A percentile compares a stretch with the other conserved stretches of the same genome.
These are phyloP conservation scores for Metschnikowia gelsemii DNA, from an alignment of 805 yeast species.

Conservation along the genomic window DNA sequence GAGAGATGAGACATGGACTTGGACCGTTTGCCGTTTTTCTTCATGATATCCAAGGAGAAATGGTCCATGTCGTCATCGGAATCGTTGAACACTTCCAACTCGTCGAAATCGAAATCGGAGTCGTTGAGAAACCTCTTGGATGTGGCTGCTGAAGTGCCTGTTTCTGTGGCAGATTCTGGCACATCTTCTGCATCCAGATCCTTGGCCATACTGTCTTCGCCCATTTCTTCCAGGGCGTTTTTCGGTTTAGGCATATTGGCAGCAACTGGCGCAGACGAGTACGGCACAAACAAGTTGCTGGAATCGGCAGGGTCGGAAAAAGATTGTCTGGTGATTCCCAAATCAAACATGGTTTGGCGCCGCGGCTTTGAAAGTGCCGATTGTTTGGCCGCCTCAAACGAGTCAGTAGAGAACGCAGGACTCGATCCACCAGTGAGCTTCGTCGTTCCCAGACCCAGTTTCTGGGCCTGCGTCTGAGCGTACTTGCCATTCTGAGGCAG, in stretches of 20 bases:
- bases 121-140: constrained; percentile 19
- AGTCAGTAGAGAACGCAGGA: constrained; percentile 19
- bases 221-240: not conserved
- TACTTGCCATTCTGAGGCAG: no score
- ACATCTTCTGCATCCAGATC: constrained; percentile 4
- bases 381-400: constrained; percentile 38
- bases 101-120: constrained; percentile 49
- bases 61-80: constrained; percentile 37
- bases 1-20: constrained; percentile 62
- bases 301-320: constrained; percentile 45
- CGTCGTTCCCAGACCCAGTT: no score
- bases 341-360: constrained; percentile 54
- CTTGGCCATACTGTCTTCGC: not conserved
- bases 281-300: constrained; percentile 59
- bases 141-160: constrained; percentile 6
- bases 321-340: constrained; percentile 44
- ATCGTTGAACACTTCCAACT: constrained; percentile 49
- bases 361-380: constrained; percentile 40
- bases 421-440: constrained; percentile 6
- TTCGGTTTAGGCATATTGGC: constrained; percentile 42
- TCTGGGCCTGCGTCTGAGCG: no score
- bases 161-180: constrained; percentile 3
- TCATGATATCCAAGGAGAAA: constrained; percentile 39
- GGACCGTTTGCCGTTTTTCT: constrained; percentile 55
- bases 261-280: constrained; percentile 74